Evolutionary conservation across 2,329 filamentous ascomycete genomes (phyloP), one percentile per base, ranked within the genome.

Genomic region (Scedosporium dehoogii): DNA sequence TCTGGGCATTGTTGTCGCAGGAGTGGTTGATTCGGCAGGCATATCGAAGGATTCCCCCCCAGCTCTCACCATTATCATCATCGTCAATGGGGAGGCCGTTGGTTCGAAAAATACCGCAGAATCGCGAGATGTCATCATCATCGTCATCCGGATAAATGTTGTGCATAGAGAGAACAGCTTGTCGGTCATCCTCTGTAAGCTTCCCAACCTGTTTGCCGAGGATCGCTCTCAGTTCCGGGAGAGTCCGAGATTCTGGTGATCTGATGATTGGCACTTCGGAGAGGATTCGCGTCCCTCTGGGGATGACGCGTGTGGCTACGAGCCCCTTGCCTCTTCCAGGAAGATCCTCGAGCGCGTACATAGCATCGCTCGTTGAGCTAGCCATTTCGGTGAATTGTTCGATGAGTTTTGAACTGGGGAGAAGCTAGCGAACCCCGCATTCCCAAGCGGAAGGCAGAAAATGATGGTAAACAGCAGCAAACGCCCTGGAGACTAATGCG

Each of bases 11-110:
- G 3, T 64, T 65, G 1, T 51, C 56, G 62, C 70, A 73, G 6
- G 68, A 67, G 51, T 73, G 71, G 12, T 73, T 73, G 59, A 73
- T 64, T 0, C 68, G 68, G 7, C 66, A 67, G 7, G 67, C 64
- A 5, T 63, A 21, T 6, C 66, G 60, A 55, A 70, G 70, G 4
- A 71, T 33, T 29, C 66, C 67, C 4, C 46, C 59, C 65, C 42
- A 3, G 51, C 59, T 10, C 67, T 68, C 3, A 65, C 67, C 6
- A 25, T 51, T 3, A 46, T 18, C 21, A 66, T 66, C 12, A 27
- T n/a, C n/a, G n/a, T 29, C 53, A n/a, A 23, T 7, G 25, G n/a
- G n/a, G 10, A 56, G 23, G 10, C 23, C 23, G 53, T 56, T 56
- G 21, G 53, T 56, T 25, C 25, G 53, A n/a, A 56, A 10, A 12